Evolutionary conservation across 1,139 yeast species (phyloP), one percentile per base, ranked within the genome.

Genomic region (Diutina catenulata): DNA sequence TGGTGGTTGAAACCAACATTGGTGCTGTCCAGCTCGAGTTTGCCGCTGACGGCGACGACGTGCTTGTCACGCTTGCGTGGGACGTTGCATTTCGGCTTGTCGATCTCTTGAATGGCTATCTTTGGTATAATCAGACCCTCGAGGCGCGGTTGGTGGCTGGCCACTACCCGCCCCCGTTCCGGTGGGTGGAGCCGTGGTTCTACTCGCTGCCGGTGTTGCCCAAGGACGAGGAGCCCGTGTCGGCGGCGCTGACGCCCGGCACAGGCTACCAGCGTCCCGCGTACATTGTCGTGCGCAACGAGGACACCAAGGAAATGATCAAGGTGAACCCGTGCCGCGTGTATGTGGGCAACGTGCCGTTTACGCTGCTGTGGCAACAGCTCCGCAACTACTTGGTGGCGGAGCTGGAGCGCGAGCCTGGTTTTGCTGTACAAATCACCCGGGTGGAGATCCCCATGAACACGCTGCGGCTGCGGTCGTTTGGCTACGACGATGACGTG

Each of bases 331-430:
- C 68, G 2, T 52, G 61, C 26, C 49, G 74, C 16, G 45, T 70
- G 22, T 74, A 73, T 45, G 59, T 74, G 19, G 78, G 78, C 0
- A 74, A 75, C 49, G 64, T 76, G 21, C 82, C 84, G 1, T 77
- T 64, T 48, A 48, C 66, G 11, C 62, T 79, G 2, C 68, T 68
- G 31, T 76, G 81, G 81, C 62, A 63, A 29, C 68, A 70, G 19
- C 57, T 77, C 40, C 72, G 73, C 48, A 68, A 64, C 39, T 68
- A 65, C 41, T 50, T 76, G 37, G 47, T 71, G 3, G 42, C 43
- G 5, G 46, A 42, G 23, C 28, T 46, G n/a, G 49, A 49, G n/a
- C n/a, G n/a, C n/a, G n/a, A n/a, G n/a, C 50, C 71, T 0, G 64
- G 51, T 68, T 21, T 55, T 55, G 24, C 37, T 10, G 40, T 49